Evolutionary conservation across 441 rosid species (phyloP), one percentile per base, ranked within the genome.

Genomic region (Aleurites moluccanus): DNA sequence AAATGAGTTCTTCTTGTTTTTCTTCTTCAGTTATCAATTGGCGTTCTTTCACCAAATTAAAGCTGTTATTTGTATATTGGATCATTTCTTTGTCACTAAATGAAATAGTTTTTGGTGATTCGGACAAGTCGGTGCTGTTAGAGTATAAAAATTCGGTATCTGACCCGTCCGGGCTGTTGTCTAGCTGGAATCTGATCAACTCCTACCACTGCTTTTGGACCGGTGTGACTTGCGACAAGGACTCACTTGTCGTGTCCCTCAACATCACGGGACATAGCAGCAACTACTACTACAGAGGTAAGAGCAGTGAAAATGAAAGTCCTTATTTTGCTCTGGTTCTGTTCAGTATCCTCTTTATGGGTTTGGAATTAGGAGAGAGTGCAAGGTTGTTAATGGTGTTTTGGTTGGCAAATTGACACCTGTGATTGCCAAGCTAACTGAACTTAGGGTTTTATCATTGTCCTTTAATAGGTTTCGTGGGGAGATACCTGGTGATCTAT

Each of bases 391-490:
- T 78, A 69, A 45, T 67, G 88, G 87, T 67, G 78, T 76, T 75
- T 75, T 93, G 79, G 80, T 67, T 21, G 96, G 97, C 15, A 85
- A 77, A 40, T 78, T 93, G 88, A 78, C 78, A 64, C 85, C 94
- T 5, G 68, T 33, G 1, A 78, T 90, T 62, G 85, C 86, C 6
- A 81, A 73, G 67, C 85, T 94, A 52, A 83, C 84, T 35, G 86
- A 86, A 74, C 85, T 94, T 69, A 86, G 86, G 81, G 83, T 92
- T 77, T 77, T 92, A 42, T 89, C 97, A 7, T 83, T 94, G 64
- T 88, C 97, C 59, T 92, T 90, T 28, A 86, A 90, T 76, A 84
- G 86, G 70, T 86, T 94, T 5, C 55, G 21, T 70, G 94, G 91
- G 62, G 84, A 79, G 59, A 80, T 92, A 64, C 93, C 97, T 13